phyloP scores from a whole-genome alignment of 352 stramenopile species.

The Globisporangium sylvaticum region DNA sequence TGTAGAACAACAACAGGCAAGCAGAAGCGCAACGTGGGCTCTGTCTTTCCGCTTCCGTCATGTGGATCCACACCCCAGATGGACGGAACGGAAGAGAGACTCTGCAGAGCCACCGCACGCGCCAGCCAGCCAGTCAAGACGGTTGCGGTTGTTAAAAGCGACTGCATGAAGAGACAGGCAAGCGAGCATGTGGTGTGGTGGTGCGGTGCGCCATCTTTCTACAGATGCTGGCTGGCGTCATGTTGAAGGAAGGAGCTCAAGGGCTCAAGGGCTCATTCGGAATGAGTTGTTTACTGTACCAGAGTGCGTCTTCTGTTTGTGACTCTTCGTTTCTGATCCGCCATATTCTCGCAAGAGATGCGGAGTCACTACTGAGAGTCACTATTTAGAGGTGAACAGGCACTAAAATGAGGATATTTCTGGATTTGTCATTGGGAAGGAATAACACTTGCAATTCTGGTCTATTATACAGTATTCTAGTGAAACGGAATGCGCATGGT shows the following conservation, averaged over 20 bases:
- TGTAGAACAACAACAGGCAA: neutral
- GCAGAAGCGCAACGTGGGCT: neutral
- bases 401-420: neutral
- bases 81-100: neutral
- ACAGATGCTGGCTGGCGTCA: neutral
- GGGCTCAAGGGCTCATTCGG: neutral
- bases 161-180: neutral
- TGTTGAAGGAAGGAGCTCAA: neutral
- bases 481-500: too few relatives aligned
- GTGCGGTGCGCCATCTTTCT: neutral
- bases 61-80: neutral
- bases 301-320: neutral
- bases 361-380: too few relatives aligned
- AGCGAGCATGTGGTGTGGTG: neutral
- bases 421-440: too few relatives aligned
- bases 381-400: neutral
- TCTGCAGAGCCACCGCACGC: too few relatives aligned
- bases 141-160: too few relatives aligned
- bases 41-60: neutral
- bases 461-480: too few relatives aligned
- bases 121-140: neutral
- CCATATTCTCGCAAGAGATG: neutral
- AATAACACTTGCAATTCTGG: too few relatives aligned
- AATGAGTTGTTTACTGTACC: neutral
- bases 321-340: neutral